Percentiles rank a stretch among this genome's conserved stretches.
Conservation (phyloP, 163 green algal species). For the Scenedesmus sp. region DNA sequence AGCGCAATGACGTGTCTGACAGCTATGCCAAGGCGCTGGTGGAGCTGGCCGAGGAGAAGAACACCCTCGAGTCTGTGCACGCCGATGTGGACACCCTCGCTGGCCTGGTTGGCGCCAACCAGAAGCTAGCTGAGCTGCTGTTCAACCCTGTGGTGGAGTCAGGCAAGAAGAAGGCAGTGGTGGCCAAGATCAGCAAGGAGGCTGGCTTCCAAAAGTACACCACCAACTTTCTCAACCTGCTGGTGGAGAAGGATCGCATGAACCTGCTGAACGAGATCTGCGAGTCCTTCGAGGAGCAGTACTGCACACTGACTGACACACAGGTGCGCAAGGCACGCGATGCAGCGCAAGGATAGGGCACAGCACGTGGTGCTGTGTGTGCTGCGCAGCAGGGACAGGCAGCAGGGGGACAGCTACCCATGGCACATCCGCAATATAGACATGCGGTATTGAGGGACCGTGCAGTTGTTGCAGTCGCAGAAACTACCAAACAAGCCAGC, state of each 20-base stretch:
- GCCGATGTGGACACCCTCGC: slow-evolving; percentile 83
- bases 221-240: slow-evolving; percentile 96
- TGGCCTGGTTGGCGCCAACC: slow-evolving; percentile 77
- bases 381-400: neutral
- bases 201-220: slow-evolving; percentile 87
- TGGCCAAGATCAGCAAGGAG: slow-evolving; percentile 90
- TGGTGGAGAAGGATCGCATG: slow-evolving; percentile 95
- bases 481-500: neutral
- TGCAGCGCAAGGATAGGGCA: neutral
- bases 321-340: slow-evolving; percentile 74
- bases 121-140: slow-evolving; percentile 85
- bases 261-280: slow-evolving; percentile 90
- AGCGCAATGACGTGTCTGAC: slow-evolving; percentile 63
- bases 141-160: slow-evolving; percentile 86
- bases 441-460: neutral
- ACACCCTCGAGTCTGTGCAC: slow-evolving; percentile 85
- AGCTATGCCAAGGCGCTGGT: slow-evolving; percentile 88
- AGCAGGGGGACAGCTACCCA: neutral
- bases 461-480: neutral
- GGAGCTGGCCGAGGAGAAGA: slow-evolving; percentile 81
- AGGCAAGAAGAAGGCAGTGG: slow-evolving; percentile 92
- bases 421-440: neutral
- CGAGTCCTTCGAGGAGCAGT: slow-evolving; percentile 93
- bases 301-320: slow-evolving; percentile 97
- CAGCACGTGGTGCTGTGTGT: too few relatives aligned